Evolutionary conservation across 1,139 yeast genomes (phyloP).

Genomic region (Debaryomycetaceae sp.): DNA sequence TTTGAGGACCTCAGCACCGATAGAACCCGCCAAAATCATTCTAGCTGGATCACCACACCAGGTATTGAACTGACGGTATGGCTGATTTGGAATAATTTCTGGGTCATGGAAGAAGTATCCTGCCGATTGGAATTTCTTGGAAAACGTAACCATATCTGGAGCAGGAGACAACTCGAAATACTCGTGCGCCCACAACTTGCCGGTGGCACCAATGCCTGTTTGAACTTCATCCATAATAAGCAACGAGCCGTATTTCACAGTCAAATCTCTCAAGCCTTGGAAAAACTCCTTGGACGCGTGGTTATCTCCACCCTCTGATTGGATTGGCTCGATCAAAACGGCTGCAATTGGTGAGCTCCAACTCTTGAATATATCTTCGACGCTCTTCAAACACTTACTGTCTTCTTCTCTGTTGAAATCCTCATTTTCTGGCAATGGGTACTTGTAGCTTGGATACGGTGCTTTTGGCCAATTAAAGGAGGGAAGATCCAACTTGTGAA

Average conservation of each 20-base stretch:
- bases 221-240: slow-evolving; percentile 82
- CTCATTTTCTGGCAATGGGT: slow-evolving; percentile 60
- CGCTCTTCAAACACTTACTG: slow-evolving; percentile 56
- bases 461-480: slow-evolving; percentile 88
- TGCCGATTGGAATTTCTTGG: slow-evolving; percentile 83
- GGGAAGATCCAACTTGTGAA: slow-evolving; percentile 81
- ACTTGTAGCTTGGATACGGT: slow-evolving; percentile 69
- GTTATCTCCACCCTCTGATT: slow-evolving; percentile 86
- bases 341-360: slow-evolving; percentile 74
- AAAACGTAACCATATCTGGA: slow-evolving; percentile 79
- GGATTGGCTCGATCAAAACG: slow-evolving; percentile 74
- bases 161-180: slow-evolving; percentile 69
- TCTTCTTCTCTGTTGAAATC: slow-evolving; percentile 63
- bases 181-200: slow-evolving; percentile 84
- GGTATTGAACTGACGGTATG: slow-evolving; percentile 85
- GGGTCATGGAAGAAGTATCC: slow-evolving; percentile 77
- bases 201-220: slow-evolving; percentile 87
- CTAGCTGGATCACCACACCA: slow-evolving; percentile 91
- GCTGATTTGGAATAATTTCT: slow-evolving; percentile 62
- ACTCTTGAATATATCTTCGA: slow-evolving; percentile 53
- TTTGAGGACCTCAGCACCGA: slow-evolving; percentile 59
- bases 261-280: slow-evolving; percentile 73
- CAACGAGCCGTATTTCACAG: slow-evolving; percentile 62
- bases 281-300: slow-evolving; percentile 73
- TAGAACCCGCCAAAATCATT: slow-evolving; percentile 68